Percentiles rank a stretch among this genome's conserved stretches.
Conservation (phyloP, 208 protist species). For the Acanthamoeba triangularis region DNA sequence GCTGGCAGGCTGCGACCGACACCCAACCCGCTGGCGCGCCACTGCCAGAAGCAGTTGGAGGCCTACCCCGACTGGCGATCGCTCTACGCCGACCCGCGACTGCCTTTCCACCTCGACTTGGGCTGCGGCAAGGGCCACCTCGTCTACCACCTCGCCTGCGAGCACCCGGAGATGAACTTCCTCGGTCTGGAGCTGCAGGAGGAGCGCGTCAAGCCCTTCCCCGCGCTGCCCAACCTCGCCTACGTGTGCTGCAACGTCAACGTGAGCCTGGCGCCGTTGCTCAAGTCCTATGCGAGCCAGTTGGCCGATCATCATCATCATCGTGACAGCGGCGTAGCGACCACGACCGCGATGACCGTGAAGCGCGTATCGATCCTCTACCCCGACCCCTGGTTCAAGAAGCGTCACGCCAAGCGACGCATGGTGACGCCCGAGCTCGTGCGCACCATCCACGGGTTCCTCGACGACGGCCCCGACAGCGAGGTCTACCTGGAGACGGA, state of each 20-base stretch:
- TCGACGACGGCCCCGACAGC: constrained; percentile 9
- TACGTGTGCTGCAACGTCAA: constrained; percentile 29
- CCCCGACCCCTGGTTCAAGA: constrained; percentile 59
- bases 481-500: constrained; percentile 60
- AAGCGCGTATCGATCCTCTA: constrained; percentile 11
- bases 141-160: neutral
- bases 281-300: neutral
- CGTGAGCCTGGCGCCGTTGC: neutral
- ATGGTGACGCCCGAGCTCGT: constrained; percentile 20
- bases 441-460: neutral
- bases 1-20: neutral
- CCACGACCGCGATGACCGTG: neutral
- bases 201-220: neutral
- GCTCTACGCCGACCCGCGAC: constrained; percentile 14
- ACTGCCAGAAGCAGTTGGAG: neutral
- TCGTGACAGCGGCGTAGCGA: no score
- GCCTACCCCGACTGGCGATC: neutral
- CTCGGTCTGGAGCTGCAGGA: constrained; percentile 33
- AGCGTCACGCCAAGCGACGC: constrained; percentile 30
- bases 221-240: constrained; percentile 7
- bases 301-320: neutral
- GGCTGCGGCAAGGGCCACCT: constrained; percentile 48
- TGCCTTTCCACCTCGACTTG: constrained; percentile 38
- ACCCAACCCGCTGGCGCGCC: constrained; percentile 4
- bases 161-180: constrained; percentile 54